Evolutionary conservation across 257 asterid genomes (phyloP).

Genomic region (Linaria vulgaris): DNA sequence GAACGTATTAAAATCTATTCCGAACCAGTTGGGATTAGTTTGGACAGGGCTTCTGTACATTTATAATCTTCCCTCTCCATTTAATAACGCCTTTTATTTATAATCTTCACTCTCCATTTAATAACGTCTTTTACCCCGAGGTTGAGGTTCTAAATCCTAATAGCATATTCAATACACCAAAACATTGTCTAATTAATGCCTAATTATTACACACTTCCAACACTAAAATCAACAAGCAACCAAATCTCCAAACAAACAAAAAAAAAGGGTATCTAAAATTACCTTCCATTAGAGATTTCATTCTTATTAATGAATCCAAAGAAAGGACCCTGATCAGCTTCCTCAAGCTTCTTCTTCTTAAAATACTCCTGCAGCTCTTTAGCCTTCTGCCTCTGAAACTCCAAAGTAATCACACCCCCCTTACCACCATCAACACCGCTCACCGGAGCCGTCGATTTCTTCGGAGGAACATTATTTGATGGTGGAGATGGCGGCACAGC

Average conservation of each 20-base stretch:
- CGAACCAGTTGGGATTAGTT: no score
- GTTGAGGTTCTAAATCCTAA: no score
- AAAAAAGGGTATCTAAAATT: not conserved
- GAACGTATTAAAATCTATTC: no score
- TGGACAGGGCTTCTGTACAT: no score
- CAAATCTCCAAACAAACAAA: not conserved
- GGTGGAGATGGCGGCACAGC: slow-evolving; percentile 54
- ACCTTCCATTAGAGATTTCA: slow-evolving; percentile 96
- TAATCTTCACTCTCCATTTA: no score
- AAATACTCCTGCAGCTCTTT: slow-evolving; percentile 91
- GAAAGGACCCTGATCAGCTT: slow-evolving; percentile 84
- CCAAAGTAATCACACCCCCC: slow-evolving; percentile 53
- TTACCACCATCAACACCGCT: slow-evolving; percentile 42
- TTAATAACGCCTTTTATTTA: no score
- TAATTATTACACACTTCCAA: not conserved
- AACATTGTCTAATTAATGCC: not conserved
- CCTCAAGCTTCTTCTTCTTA: slow-evolving; percentile 87
- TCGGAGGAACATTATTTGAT: slow-evolving; percentile 35
- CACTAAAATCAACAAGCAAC: no score
- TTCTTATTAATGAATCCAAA: slow-evolving; percentile 89
- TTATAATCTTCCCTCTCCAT: no score
- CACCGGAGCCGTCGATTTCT: slow-evolving; percentile 44
- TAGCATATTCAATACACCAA: no score
- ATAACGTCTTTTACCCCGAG: no score
- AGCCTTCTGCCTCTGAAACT: slow-evolving; percentile 96